Evolutionary conservation across 2,329 filamentous ascomycete genomes (phyloP).

Genomic region (Talaromyces pinophilus): DNA sequence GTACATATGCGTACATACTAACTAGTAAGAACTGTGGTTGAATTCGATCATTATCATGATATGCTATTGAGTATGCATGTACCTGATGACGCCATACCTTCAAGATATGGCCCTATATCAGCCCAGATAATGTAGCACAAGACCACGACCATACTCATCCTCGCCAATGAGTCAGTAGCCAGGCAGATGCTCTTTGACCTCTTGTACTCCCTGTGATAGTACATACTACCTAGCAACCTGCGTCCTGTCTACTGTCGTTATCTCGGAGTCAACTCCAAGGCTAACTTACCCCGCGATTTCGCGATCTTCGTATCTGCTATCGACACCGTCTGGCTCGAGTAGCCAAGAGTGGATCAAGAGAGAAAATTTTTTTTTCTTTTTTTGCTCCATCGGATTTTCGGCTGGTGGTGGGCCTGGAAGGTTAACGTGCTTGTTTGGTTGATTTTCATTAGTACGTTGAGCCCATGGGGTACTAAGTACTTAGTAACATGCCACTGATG

Average conservation of each 20-base stretch:
- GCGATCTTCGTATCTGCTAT: conserved; percentile 11
- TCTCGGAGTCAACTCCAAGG: background rate
- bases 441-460: conserved; percentile 6
- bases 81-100: background rate
- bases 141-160: background rate
- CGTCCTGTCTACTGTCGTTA: background rate
- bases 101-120: background rate
- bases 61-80: background rate
- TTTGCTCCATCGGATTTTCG: conserved; percentile 6
- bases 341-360: background rate
- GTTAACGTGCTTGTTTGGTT: conserved; percentile 7
- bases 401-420: conserved; percentile 1
- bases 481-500: background rate
- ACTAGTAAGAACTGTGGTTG: too few species aligned
- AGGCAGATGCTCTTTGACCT: background rate
- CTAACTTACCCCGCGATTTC: conserved; percentile 8
- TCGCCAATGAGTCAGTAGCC: background rate
- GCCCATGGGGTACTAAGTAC: background rate
- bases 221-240: background rate
- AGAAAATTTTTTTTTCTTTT: background rate
- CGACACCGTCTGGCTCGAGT: background rate
- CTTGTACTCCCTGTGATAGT: background rate
- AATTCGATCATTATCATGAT: too few species aligned
- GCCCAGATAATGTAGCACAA: background rate
- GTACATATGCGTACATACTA: too few species aligned